Evolutionary conservation across 2,329 filamentous ascomycete species (phyloP), one percentile per base, ranked within the genome.

Genomic region (Coniochaeta prunicola): DNA sequence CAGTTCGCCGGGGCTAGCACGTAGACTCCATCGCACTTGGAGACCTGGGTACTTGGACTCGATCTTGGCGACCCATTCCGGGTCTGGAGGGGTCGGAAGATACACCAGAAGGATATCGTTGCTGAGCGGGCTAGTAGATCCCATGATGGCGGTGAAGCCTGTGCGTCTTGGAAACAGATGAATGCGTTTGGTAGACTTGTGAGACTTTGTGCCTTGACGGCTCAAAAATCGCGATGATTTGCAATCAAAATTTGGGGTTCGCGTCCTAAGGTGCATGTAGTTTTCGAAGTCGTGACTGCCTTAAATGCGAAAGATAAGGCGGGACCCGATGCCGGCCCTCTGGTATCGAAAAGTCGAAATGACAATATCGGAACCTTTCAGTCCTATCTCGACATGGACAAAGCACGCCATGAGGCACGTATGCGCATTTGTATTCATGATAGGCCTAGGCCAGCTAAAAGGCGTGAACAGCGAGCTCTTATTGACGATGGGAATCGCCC

Each of bases 101-200:
- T 73, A 69, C 28, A 79, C 57, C 26, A 79, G 68, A 5, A 79
- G 66, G 13, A 75, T 69, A 59, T 79, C 77, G 36, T 69, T 66
- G 60, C 65, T 67, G 48, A 76, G 64, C 4, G 30, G 13, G 2
- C 33, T 30, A 4, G 26, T 6, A 19, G 59, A 59, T 28, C 57
- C 56, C 61, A 62, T 63, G n/a, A 1, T 57, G 54, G 24, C 28
- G 15, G 36, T 12, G 36, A 38, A 38, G 15, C 19, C 17, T 38
- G 36, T 10, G 15, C 15, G 15, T n/a, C 15, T 17, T n/a, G 4
- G 15, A 17, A n/a, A n/a, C 10, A 38, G 17, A 5, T 38, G 36
- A 38, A 38, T 38, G 36, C 19, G 36, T n/a, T 15, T 38, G 36
- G 19, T 38, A 17, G n/a, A n/a, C 36, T 38, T 38, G 3, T n/a